Conservation (phyloP, 2,329 filamentous ascomycete genomes). For the Scedosporium boydii region DNA sequence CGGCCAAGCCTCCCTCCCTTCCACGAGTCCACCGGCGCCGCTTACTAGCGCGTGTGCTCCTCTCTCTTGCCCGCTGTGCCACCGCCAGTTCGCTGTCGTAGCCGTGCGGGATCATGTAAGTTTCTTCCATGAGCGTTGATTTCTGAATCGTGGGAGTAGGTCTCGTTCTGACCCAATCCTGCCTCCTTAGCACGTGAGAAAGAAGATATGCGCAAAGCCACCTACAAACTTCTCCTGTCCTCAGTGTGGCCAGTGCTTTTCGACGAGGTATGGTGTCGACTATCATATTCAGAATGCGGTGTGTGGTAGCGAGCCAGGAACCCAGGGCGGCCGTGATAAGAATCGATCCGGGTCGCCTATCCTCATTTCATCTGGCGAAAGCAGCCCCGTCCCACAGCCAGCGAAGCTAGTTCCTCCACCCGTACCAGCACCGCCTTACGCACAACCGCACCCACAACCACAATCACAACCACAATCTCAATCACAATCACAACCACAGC, state of each 20-base stretch:
- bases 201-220: conserved; percentile 21
- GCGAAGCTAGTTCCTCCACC: neutral
- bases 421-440: neutral
- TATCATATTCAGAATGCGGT: conserved; percentile 36
- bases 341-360: neutral
- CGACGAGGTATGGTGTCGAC: conserved; percentile 26
- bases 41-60: neutral
- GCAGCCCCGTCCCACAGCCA: neutral
- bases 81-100: conserved; percentile 9
- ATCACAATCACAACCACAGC: neutral
- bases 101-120: conserved; percentile 10
- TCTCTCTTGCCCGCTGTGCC: conserved; percentile 10
- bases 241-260: conserved; percentile 35
- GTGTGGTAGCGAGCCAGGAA: conserved; percentile 28
- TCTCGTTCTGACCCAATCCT: neutral
- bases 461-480: neutral
- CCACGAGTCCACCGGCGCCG: neutral
- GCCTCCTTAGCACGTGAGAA: conserved; percentile 22
- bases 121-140: neutral
- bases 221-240: conserved; percentile 26
- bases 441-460: neutral
- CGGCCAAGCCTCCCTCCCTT: neutral
- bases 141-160: neutral
- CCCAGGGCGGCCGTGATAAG: neutral
- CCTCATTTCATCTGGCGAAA: neutral